phyloP scores from a whole-genome alignment of 306 rosid species.

The Rosa rugosa region DNA sequence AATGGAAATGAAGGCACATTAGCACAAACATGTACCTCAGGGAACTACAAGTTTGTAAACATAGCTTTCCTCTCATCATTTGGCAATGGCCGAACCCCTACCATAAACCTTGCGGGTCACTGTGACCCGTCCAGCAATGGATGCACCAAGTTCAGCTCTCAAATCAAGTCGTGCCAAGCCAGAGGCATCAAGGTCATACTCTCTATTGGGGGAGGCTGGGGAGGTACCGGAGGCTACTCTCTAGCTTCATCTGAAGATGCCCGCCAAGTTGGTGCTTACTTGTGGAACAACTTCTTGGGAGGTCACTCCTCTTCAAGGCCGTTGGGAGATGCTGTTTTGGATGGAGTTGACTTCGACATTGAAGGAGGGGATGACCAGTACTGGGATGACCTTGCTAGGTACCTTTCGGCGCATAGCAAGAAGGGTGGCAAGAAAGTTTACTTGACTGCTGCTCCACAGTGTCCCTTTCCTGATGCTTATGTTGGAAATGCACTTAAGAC shows the following conservation, averaged over 20 bases:
- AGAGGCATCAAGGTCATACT: constrained; percentile 29
- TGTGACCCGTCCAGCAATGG: background rate
- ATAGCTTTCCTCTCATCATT: constrained; percentile 31
- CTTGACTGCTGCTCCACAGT: background rate
- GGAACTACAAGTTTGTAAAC: constrained; percentile 34
- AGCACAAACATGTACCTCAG: constrained; percentile 29
- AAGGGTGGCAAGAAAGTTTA: background rate
- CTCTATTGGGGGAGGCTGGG: constrained; percentile 38
- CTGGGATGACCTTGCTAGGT: constrained; percentile 33
- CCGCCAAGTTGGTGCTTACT: constrained; percentile 8
- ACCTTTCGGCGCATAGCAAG: background rate
- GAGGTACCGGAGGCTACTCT: background rate
- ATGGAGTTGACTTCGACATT: constrained; percentile 38
- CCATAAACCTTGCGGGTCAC: constrained; percentile 37
- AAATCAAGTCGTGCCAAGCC: constrained; percentile 33
- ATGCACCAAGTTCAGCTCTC: constrained; percentile 20
- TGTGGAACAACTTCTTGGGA: constrained; percentile 36
- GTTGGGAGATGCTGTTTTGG: constrained; percentile 31
- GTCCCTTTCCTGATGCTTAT: background rate
- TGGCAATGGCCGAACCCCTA: constrained; percentile 27
- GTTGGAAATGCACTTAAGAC: background rate
- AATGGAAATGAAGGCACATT: constrained; percentile 31
- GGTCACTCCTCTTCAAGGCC: constrained; percentile 29
- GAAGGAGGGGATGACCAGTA: background rate
- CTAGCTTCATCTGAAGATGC: constrained; percentile 33